These are phyloP conservation scores for Tylopilus subfusipes DNA, from an alignment of 768 basidiomycete species.

Conservation along the genomic window DNA sequence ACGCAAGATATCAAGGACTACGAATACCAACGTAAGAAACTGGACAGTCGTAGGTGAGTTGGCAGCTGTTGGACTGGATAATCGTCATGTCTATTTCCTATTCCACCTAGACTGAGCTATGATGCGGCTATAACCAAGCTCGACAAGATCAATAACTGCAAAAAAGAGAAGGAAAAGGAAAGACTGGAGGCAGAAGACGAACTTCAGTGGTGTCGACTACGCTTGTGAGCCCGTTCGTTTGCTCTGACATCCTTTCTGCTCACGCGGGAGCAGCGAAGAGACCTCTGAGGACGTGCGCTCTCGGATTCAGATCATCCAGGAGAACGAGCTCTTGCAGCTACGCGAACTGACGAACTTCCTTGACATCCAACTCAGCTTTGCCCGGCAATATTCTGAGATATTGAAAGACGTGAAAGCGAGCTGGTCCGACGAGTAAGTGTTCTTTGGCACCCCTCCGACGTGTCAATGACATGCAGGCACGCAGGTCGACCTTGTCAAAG, in stretches of 20 bases:
- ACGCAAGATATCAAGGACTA: slow-evolving; percentile 81
- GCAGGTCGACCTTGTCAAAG: slow-evolving; percentile 27
- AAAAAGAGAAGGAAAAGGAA: slow-evolving; percentile 81
- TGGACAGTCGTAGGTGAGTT: slow-evolving; percentile 76
- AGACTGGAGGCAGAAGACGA: slow-evolving; percentile 78
- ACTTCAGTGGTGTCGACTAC: slow-evolving; percentile 60
- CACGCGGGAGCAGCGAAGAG: slow-evolving; percentile 61
- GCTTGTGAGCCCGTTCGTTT: slow-evolving; percentile 57
- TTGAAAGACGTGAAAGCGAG: slow-evolving; percentile 62
- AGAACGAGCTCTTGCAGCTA: slow-evolving; percentile 70
- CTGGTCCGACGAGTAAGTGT: slow-evolving; percentile 64
- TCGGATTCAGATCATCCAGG: slow-evolving; percentile 76
- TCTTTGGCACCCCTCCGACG: background rate
- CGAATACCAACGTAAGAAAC: slow-evolving; percentile 74
- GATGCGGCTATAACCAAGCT: slow-evolving; percentile 72
- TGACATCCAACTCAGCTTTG: slow-evolving; percentile 71
- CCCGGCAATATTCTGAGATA: slow-evolving; percentile 68
- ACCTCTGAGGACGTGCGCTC: slow-evolving; percentile 79
- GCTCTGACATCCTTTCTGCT: slow-evolving; percentile 2
- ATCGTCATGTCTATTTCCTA: background rate
- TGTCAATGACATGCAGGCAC: slow-evolving; percentile 5
- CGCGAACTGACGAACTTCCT: slow-evolving; percentile 69
- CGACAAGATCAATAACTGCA: slow-evolving; percentile 62
- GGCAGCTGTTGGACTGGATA: background rate
- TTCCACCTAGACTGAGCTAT: slow-evolving; percentile 55